phyloP scores from a whole-genome alignment of 1,284 basidiomycete genomes.

The Xerocomus nothofagi region DNA sequence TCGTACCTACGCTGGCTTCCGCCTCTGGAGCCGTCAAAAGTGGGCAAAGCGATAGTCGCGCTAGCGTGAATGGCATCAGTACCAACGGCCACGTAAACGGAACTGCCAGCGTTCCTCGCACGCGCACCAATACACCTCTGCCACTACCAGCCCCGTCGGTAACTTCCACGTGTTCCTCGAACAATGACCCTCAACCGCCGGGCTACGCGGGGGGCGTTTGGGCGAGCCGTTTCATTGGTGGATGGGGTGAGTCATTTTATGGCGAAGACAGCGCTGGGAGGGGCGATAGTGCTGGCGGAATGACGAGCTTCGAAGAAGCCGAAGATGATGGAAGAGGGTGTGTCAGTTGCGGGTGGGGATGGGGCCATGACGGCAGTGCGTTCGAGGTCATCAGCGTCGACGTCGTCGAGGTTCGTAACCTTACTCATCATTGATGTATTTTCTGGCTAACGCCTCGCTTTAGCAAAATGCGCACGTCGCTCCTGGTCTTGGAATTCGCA shows the following conservation, averaged over 20 bases:
- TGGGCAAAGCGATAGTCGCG: slow-evolving; percentile 19
- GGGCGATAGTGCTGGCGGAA: slow-evolving; percentile 26
- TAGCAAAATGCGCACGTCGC: slow-evolving; percentile 47
- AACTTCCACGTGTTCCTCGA: slow-evolving; percentile 27
- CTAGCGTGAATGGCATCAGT: slow-evolving; percentile 10
- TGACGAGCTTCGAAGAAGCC: slow-evolving; percentile 44
- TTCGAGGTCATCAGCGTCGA: slow-evolving; percentile 65
- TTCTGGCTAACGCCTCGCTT: slow-evolving; percentile 19
- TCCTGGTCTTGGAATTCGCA: slow-evolving; percentile 52
- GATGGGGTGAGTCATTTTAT: slow-evolving; percentile 44
- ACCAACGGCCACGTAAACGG: slow-evolving; percentile 33
- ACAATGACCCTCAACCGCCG: slow-evolving; percentile 21
- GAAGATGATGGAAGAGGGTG: slow-evolving; percentile 62
- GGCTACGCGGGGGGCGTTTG: slow-evolving; percentile 42
- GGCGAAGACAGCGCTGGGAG: slow-evolving; percentile 28
- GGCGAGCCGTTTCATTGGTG: slow-evolving; percentile 52
- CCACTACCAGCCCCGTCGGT: slow-evolving; percentile 21
- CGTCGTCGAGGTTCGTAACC: slow-evolving; percentile 56
- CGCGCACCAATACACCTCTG: slow-evolving; percentile 33
- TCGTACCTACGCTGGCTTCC: slow-evolving; percentile 35
- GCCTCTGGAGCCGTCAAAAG: slow-evolving; percentile 31
- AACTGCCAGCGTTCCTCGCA: slow-evolving; percentile 31
- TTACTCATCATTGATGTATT: neutral
- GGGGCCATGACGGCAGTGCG: slow-evolving; percentile 71
- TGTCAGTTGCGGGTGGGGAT: slow-evolving; percentile 70